A percentile compares a stretch with the other conserved stretches of the same genome.
Conservation (phyloP, 2,329 filamentous ascomycete species). For the Hortaea werneckii region DNA sequence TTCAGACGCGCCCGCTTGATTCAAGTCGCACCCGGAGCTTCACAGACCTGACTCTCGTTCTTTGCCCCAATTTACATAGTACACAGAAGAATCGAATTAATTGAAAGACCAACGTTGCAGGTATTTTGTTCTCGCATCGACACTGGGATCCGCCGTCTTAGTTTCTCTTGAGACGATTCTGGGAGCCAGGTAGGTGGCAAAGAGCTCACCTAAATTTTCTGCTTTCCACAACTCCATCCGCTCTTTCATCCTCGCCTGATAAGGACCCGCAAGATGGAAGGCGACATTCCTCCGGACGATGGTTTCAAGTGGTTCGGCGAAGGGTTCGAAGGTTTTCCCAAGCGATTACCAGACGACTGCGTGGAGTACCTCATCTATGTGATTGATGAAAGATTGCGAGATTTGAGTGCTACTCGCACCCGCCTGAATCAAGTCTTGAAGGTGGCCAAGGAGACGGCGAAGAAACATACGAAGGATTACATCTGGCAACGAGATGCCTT, state of each 20-base stretch:
- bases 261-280: constrained; percentile 4
- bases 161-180: no score
- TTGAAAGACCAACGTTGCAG: no score
- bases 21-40: no score
- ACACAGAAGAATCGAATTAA: no score
- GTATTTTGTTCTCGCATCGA: no score
- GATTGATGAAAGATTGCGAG: constrained; percentile 45
- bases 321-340: constrained; percentile 55
- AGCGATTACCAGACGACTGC: constrained; percentile 66
- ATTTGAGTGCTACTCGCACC: constrained; percentile 45
- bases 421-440: constrained; percentile 64
- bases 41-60: no score
- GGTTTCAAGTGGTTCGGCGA: constrained; percentile 57
- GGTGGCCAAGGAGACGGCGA: constrained; percentile 53
- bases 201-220: background rate
- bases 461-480: constrained; percentile 64
- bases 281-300: constrained; percentile 31
- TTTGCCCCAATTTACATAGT: no score
- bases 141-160: no score
- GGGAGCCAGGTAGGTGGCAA: constrained; percentile 7
- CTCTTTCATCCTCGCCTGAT: background rate
- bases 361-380: constrained; percentile 77
- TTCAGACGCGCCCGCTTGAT: no score
- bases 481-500: constrained; percentile 92
- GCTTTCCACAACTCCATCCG: background rate